These are phyloP conservation scores for Trichothecium sympodiale DNA, from an alignment of 2,329 filamentous ascomycete genomes.

Conservation along the genomic window DNA sequence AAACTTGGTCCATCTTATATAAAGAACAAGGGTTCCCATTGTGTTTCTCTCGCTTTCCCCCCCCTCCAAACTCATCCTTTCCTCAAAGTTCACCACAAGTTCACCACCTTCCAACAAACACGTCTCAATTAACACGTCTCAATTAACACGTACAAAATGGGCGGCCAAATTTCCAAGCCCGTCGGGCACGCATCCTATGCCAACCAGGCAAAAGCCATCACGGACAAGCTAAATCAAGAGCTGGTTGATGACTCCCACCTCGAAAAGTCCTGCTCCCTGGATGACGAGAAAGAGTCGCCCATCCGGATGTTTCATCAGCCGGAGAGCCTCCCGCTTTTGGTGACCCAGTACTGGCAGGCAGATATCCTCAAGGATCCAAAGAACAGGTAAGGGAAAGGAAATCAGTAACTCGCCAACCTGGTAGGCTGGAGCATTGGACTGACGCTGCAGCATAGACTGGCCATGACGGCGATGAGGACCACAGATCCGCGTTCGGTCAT, in stretches of 20 bases:
- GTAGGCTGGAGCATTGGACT: background rate
- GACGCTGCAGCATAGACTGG: constrained; percentile 41
- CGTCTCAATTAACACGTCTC: no score
- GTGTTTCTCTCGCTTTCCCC: no score
- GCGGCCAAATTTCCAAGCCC: no score
- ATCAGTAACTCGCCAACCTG: no score
- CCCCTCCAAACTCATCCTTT: no score
- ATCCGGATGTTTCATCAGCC: constrained; percentile 14
- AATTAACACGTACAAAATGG: no score
- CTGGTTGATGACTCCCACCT: background rate
- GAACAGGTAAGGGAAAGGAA: constrained; percentile 37
- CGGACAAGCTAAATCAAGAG: background rate
- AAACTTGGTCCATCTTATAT: no score
- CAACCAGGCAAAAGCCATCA: no score
- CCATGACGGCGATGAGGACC: constrained; percentile 59
- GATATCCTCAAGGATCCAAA: constrained; percentile 53
- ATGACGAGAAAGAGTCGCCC: constrained; percentile 4
- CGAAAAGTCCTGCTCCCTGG: background rate
- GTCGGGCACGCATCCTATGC: no score
- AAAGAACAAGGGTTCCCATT: no score
- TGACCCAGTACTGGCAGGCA: constrained; percentile 48
- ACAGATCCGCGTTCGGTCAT: constrained; percentile 58
- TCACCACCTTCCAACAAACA: no score
- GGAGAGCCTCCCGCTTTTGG: constrained; percentile 37
- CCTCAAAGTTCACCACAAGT: no score